These are phyloP conservation scores for Trichomonas vaginalis DNA, from an alignment of 208 protist genomes.

Conservation along the genomic window DNA sequence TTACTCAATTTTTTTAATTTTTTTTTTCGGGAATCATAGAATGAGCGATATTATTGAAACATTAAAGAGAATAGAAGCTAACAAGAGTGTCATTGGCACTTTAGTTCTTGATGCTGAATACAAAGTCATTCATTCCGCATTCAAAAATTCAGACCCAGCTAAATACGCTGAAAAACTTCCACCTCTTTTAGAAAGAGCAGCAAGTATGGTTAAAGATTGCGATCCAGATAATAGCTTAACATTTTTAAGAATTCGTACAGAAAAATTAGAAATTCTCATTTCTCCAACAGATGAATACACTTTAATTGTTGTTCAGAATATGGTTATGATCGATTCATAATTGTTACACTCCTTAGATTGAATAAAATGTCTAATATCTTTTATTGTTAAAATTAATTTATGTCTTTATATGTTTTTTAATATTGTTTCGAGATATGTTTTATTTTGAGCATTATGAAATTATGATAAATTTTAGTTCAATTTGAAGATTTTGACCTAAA, in stretches of 20 bases:
- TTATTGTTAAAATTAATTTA: too few species aligned
- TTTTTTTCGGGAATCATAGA: too few species aligned
- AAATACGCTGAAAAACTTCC: background rate
- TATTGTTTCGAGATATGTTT: too few species aligned
- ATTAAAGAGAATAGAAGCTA: background rate
- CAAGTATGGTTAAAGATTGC: background rate
- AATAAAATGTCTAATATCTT: background rate
- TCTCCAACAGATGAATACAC: slow-evolving; percentile 1
- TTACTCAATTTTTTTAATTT: too few species aligned
- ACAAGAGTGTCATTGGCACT: background rate
- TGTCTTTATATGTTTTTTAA: too few species aligned
- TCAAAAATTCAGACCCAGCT: background rate
- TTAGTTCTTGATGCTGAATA: background rate
- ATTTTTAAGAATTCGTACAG: background rate
- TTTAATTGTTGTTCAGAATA: slow-evolving; percentile 3
- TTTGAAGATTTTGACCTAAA: background rate
- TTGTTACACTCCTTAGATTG: background rate
- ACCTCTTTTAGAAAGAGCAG: background rate
- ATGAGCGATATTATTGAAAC: background rate
- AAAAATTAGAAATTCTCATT: background rate
- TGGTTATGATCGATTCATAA: background rate
- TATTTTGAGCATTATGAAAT: too few species aligned
- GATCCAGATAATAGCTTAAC: background rate
- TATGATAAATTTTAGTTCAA: too few species aligned
- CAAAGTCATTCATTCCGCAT: background rate